phyloP scores from a whole-genome alignment of 1,284 basidiomycete genomes.

The Cerioporus squamosus region DNA sequence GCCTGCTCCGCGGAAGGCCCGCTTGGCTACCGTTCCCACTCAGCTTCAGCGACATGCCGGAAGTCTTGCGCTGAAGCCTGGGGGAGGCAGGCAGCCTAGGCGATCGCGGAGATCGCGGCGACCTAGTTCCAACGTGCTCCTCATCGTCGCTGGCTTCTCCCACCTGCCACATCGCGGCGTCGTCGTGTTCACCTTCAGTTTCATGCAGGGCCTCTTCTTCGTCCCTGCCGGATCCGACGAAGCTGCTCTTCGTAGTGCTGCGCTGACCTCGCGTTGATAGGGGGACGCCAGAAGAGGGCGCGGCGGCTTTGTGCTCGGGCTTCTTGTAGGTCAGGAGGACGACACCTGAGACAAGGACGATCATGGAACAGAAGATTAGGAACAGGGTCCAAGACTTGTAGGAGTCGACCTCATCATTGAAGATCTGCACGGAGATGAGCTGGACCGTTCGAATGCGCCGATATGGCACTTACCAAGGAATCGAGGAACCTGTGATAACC shows the following conservation, averaged over 20 bases:
- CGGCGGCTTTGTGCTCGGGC: conserved; percentile 51
- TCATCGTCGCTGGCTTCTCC: conserved; percentile 70
- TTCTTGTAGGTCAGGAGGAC: conserved; percentile 86
- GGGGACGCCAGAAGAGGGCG: conserved; percentile 10
- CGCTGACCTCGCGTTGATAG: conserved; percentile 19
- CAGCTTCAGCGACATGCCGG: conserved; percentile 10
- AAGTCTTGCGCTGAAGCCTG: conserved; percentile 11
- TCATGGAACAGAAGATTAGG: conserved; percentile 84
- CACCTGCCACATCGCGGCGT: conserved; percentile 63
- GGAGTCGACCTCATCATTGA: conserved; percentile 81
- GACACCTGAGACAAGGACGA: conserved; percentile 85
- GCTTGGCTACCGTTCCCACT: background rate
- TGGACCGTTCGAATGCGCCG: background rate
- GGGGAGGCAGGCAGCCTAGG: conserved; percentile 2
- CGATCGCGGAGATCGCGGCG: background rate
- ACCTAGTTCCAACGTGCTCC: conserved; percentile 30
- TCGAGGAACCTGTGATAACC: conserved; percentile 57
- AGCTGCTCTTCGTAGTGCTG: conserved; percentile 15
- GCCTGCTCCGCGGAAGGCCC: conserved; percentile 12
- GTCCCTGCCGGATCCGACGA: conserved; percentile 23
- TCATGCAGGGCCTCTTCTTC: conserved; percentile 43
- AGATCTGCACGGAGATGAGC: conserved; percentile 46
- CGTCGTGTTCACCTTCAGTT: conserved; percentile 44
- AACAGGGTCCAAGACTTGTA: conserved; percentile 88
- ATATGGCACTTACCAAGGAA: conserved; percentile 49